Evolutionary conservation across 441 rosid genomes (phyloP).

Genomic region (Lepidium campestre): DNA sequence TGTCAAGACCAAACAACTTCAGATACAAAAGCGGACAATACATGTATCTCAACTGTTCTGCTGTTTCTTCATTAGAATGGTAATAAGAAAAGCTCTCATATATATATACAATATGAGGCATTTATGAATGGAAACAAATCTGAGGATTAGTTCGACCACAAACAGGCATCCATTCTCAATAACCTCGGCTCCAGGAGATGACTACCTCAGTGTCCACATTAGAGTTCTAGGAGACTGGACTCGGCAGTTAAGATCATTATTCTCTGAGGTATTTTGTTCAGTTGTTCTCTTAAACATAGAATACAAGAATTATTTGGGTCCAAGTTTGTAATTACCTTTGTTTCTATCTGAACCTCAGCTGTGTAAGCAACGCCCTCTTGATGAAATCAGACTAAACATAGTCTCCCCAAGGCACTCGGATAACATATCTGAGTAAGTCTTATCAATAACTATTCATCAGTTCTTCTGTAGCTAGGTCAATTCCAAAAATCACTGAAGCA

Average conservation of each 20-base stretch:
- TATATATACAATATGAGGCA: background rate
- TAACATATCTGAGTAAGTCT: constrained; percentile 38
- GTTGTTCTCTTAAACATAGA: background rate
- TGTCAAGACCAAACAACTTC: constrained; percentile 63
- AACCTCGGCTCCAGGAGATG: constrained; percentile 71
- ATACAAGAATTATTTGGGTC: background rate
- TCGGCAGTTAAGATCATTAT: constrained; percentile 41
- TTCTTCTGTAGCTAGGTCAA: background rate
- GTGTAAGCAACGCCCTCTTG: constrained; percentile 37
- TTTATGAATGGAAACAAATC: background rate
- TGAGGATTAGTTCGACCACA: constrained; percentile 1
- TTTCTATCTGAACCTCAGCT: constrained; percentile 26
- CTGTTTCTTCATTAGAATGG: constrained; percentile 73
- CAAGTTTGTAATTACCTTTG: background rate
- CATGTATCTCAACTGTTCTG: constrained; percentile 67
- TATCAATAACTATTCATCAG: background rate
- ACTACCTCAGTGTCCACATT: constrained; percentile 64
- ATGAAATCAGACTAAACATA: constrained; percentile 41
- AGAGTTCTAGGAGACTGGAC: constrained; percentile 80
- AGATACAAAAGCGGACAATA: constrained; percentile 70
- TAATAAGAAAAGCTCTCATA: background rate
- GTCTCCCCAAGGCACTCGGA: constrained; percentile 33
- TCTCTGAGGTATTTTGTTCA: constrained; percentile 47
- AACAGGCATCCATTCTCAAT: constrained; percentile 78
- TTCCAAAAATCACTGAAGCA: background rate